Evolutionary conservation across 1,284 basidiomycete genomes (phyloP).

Genomic region (Naganishia sp.): DNA sequence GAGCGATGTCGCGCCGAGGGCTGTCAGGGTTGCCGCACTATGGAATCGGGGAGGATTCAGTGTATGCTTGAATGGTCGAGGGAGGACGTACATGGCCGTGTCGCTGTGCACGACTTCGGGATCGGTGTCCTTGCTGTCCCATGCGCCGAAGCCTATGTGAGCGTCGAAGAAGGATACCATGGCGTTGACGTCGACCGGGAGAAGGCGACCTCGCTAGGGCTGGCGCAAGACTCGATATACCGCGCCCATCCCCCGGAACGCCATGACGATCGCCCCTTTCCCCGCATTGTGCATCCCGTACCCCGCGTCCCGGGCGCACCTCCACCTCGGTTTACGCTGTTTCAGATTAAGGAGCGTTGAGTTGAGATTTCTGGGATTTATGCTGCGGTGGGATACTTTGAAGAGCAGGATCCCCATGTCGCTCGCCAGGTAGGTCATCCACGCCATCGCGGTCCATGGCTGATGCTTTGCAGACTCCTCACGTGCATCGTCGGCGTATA

Average conservation of each 20-base stretch:
- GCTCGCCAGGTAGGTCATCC: background rate
- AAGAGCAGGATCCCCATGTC: background rate
- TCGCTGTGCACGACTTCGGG: constrained; percentile 12
- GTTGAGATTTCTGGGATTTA: background rate
- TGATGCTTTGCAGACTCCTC: constrained; percentile 37
- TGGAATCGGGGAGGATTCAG: background rate
- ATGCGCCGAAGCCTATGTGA: background rate
- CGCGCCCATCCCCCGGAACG: too few species aligned
- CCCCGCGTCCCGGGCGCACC: constrained; percentile 1
- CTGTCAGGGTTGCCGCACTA: constrained; percentile 30
- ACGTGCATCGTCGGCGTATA: constrained; percentile 55
- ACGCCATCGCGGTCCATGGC: background rate
- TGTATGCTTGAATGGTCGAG: background rate
- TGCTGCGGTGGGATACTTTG: too few species aligned
- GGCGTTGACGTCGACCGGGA: background rate
- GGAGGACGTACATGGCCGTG: constrained; percentile 15
- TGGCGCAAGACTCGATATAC: too few species aligned
- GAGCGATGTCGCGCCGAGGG: constrained; percentile 35
- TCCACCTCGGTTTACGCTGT: background rate
- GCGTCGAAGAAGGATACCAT: background rate
- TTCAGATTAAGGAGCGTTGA: background rate
- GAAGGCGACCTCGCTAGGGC: too few species aligned
- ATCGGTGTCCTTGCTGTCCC: constrained; percentile 10
- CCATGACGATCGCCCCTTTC: too few species aligned
- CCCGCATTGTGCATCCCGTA: too few species aligned